Evolutionary conservation across 352 stramenopile species (phyloP), one percentile per base, ranked within the genome.

Genomic region (Pythium phragmitis): DNA sequence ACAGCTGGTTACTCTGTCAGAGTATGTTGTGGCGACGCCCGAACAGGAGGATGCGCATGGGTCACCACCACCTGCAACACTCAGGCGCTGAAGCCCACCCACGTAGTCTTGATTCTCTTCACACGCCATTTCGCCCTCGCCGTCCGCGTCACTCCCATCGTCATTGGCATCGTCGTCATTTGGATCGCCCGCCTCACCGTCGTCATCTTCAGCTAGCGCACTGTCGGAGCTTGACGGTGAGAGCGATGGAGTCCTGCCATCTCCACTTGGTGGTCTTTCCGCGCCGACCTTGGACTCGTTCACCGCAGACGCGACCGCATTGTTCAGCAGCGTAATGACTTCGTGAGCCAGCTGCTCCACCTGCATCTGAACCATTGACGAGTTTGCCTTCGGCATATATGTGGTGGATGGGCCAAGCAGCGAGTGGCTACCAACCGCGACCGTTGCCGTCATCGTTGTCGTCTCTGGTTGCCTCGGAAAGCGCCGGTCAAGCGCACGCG

Each of bases 131-230:
- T 69, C 65, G 9, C 75, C 70, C 1, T 70, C 69, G 4, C 60
- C 66, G 16, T 85, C 75, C 6, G 76, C 66, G 36, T 88, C 78
- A 42, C 74, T 81, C 17, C 42, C 64, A 12, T 82, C 77, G 49
- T 87, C 74, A 37, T 80, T 74, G 13, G 67, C 65, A 14, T 66
- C 58, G 28, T 60, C 63, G 36, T 28, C 68, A 39, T 9, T 13
- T 53, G 51, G 23, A 33, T 46, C 48, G n/a, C 34, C 21, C 2
- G 16, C 43, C n/a, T 55, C 43, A 8, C 14, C 56, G 8, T 47
- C 50, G 3, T 36, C 28, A 16, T 30, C 54, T 21, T 26, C 55
- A 5, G 7, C n/a, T 13, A 30, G 26, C 17, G 37, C 11, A 17
- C 9, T 42, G 13, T 6, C 19, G 23, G 19, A 26, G 21, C n/a